phyloP scores from a whole-genome alignment of 306 rosid genomes.

The Sphenostylis stenocarpa region DNA sequence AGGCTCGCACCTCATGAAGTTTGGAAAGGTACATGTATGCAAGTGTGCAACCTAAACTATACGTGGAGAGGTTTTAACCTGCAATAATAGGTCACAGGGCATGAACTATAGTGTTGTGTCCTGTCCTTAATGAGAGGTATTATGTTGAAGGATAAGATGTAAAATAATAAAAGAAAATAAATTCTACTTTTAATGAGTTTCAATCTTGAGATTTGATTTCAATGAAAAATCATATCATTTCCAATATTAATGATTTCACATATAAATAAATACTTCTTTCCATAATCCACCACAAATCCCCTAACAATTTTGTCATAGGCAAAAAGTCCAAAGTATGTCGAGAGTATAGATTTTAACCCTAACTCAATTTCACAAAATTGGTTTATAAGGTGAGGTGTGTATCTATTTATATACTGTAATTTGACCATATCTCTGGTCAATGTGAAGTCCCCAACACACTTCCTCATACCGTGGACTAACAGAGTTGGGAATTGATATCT shows the following conservation, averaged over 20 bases:
- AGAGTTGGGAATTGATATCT: too few species aligned
- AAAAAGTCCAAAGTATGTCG: not conserved
- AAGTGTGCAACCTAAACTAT: too few species aligned
- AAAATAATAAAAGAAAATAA: not conserved
- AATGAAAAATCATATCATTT: not conserved
- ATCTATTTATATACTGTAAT: too few species aligned
- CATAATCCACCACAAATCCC: not conserved
- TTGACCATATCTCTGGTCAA: too few species aligned
- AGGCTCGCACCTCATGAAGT: not conserved
- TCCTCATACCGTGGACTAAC: too few species aligned
- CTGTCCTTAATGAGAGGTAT: not conserved
- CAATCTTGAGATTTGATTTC: not conserved
- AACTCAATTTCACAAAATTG: too few species aligned
- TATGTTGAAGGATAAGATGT: not conserved
- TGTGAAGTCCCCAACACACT: too few species aligned
- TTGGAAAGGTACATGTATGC: not conserved
- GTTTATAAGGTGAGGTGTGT: too few species aligned
- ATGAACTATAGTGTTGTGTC: not conserved
- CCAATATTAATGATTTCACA: not conserved
- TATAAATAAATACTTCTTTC: not conserved
- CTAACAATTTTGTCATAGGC: not conserved
- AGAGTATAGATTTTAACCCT: too few species aligned
- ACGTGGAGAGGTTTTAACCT: not conserved
- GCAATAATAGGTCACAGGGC: not conserved
- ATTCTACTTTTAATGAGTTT: not conserved